Base-by-base conservation (phyloP, 2,329 filamentous ascomycete genomes). In the Onygenales sp. region DNA sequence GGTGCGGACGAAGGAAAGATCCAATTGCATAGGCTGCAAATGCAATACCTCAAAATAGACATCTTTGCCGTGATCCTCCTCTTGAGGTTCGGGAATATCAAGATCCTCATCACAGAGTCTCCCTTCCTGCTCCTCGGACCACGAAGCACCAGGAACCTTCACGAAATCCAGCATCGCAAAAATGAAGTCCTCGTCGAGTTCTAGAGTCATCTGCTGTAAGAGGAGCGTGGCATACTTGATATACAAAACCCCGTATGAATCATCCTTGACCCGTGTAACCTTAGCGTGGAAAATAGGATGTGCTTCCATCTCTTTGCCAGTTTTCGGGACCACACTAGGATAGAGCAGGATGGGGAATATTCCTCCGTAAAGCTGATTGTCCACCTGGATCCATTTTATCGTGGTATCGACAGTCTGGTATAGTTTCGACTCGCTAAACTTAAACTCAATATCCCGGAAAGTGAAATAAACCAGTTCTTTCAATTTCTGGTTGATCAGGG, bases 311-410 rank as follows among this genome's bases (percentile, higher is more conserved):
- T 98, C 93, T 65, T 93, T 91, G 38, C 89, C 90, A 59, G 90
- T 93, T 78, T 97, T 97, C 0, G 93, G 92, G 13, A 98, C 93
- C 8, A 98, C 93, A 71, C 91, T 96, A 5, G 93, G 93, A 67
- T 98, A 98, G 54, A 98, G 78, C 33, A 98, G 83, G 73, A 98
- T 95, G 0, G 93, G 93, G 78, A 98, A 98, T 61, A 98, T 91
- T 31, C 94, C 93, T 32, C 94, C 94, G 64, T 98, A 98, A 11
- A 98, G 81, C 69, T 98, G 93, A 63, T 98, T 98, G 71, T 98
- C 93, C 61, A 98, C 88, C 70, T 98, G 93, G 32, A 98, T 93
- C 94, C 94, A 98, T 69, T 98, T 97, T 67, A 97, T 86, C 0
- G 89, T 88, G 50, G 93, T 77, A 47, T 89, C 92, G 57, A 96